Conservation (phyloP, 176 grass and related monocot genomes). For the Triticum timopheevii region DNA sequence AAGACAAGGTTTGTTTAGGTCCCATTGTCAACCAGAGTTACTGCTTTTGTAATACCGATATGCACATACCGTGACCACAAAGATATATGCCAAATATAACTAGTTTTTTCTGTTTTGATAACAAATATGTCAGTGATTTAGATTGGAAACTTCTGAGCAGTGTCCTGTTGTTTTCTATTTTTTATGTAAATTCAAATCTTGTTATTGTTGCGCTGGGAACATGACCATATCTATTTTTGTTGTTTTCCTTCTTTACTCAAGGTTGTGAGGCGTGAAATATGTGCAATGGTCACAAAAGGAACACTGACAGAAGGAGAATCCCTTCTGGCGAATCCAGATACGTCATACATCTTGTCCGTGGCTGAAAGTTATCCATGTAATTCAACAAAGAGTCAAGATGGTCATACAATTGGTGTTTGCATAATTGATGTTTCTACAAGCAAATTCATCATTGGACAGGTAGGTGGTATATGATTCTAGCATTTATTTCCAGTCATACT, state of each 20-base stretch:
- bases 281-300: constrained; percentile 87
- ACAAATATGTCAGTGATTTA: constrained; percentile 1
- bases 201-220: not conserved
- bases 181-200: constrained; percentile 19
- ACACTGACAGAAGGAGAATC: constrained; percentile 88
- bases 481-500: constrained; percentile 27
- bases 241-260: constrained; percentile 49
- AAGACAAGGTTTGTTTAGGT: constrained; percentile 84
- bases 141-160: not conserved
- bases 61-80: constrained; percentile 12
- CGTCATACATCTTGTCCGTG: constrained; percentile 80
- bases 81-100: constrained; percentile 3
- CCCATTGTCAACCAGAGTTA: not conserved
- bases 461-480: constrained; percentile 34
- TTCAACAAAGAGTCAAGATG: constrained; percentile 47
- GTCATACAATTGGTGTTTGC: constrained; percentile 69
- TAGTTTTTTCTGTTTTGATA: not conserved
- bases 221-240: constrained; percentile 18
- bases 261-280: constrained; percentile 99
- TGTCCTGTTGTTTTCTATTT: not conserved
- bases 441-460: constrained; percentile 96
- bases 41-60: not conserved
- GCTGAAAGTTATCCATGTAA: constrained; percentile 55
- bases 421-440: constrained; percentile 94
- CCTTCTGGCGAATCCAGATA: constrained; percentile 76